Percentiles rank a stretch among this genome's conserved stretches.
Evolutionary conservation across 345 rosid species (phyloP).

Genomic region (Euphorbia pulcherrima): DNA sequence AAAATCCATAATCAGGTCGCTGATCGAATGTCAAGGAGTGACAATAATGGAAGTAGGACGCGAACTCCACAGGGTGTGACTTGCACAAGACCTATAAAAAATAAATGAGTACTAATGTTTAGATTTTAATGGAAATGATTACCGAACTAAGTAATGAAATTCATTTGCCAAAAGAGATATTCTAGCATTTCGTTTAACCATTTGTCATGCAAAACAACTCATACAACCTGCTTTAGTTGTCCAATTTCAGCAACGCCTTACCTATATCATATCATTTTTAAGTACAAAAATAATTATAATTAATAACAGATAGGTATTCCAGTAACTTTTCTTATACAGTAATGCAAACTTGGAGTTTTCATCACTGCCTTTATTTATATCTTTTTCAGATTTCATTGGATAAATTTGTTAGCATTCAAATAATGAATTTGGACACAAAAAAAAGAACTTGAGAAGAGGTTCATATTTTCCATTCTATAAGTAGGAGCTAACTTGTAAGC

Average conservation of each 20-base stretch:
- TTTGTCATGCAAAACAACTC: not conserved
- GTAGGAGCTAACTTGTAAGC: not conserved
- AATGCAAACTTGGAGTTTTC: not conserved
- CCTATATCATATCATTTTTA: not conserved
- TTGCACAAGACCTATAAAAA: constrained; percentile 61
- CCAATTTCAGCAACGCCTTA: not conserved
- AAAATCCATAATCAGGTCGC: constrained; percentile 77
- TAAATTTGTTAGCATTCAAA: not conserved
- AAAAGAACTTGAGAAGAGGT: not conserved
- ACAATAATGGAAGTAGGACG: constrained; percentile 83
- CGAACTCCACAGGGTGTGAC: constrained; percentile 75
- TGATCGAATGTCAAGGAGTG: constrained; percentile 76
- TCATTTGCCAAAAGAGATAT: not conserved
- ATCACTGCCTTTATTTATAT: not conserved
- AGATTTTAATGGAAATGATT: not conserved
- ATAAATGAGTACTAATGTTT: not conserved
- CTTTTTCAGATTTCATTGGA: not conserved
- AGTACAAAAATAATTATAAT: not conserved
- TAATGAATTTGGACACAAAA: not conserved
- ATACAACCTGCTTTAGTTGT: not conserved
- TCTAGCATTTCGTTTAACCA: not conserved
- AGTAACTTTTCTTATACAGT: not conserved
- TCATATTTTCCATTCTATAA: not conserved
- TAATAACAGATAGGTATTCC: not conserved
- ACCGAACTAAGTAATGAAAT: not conserved